A percentile compares a stretch with the other conserved stretches of the same genome.
Conservation (phyloP, 257 asterid species). For the Capsicum pubescens region DNA sequence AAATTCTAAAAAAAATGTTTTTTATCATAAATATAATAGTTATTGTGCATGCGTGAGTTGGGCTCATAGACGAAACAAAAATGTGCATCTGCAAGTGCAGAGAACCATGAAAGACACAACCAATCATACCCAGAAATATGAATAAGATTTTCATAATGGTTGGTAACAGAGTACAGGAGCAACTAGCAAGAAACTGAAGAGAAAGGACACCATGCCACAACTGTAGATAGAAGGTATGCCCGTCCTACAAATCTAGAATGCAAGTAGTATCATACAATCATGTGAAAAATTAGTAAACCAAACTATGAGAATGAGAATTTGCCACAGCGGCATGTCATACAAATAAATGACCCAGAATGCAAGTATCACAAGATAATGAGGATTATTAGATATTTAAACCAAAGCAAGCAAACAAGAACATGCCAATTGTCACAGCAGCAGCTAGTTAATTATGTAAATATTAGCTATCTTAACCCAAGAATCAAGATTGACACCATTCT, state of each 20-base stretch:
- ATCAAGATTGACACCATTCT: not conserved
- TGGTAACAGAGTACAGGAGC: not conserved
- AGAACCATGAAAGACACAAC: not conserved
- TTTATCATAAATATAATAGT: not conserved
- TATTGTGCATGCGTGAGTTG: not conserved
- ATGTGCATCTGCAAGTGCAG: not conserved
- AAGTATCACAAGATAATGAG: not conserved
- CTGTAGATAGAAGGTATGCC: not conserved
- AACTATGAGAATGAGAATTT: not conserved
- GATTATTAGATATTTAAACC: not conserved
- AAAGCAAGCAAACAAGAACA: not conserved
- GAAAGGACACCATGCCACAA: not conserved
- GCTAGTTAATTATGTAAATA: conserved; percentile 1
- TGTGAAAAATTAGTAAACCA: not conserved
- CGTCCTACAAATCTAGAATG: not conserved
- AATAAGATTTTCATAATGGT: not conserved
- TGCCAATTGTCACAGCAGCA: not conserved
- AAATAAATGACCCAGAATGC: conserved; percentile 19
- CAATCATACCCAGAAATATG: not conserved
- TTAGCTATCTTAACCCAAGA: not conserved
- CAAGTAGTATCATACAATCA: not conserved
- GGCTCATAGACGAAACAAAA: not conserved
- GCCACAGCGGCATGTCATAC: not conserved
- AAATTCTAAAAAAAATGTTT: too few species aligned
- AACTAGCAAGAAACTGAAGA: not conserved